phyloP scores from a whole-genome alignment of 2,329 filamentous ascomycete species.

The Cladosporium cucumerinum region DNA sequence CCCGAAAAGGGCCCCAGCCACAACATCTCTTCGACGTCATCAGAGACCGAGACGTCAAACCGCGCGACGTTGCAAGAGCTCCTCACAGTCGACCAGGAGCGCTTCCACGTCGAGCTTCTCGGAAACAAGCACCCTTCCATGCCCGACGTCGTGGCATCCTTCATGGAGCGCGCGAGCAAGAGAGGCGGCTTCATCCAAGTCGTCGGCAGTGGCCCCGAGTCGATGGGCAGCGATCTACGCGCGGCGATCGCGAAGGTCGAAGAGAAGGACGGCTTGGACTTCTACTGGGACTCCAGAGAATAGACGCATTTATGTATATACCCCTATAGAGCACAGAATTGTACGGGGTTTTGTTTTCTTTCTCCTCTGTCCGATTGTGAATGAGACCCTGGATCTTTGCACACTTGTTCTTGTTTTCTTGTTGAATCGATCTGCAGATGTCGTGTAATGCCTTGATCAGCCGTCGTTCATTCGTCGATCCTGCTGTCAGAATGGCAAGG shows the following conservation, averaged over 20 bases:
- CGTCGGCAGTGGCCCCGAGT: conserved; percentile 30
- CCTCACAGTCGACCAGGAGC: conserved; percentile 18
- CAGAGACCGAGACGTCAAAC: not conserved
- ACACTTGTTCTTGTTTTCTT: not conserved
- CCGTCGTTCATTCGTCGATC: not conserved
- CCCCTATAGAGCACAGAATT: not conserved
- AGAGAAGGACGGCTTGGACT: conserved; percentile 10
- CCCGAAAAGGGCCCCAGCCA: conserved; percentile 10
- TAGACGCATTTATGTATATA: conserved; percentile 7
- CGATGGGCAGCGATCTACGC: conserved; percentile 29
- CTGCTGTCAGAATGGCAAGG: no score
- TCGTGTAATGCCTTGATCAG: no score
- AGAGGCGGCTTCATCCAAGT: conserved; percentile 20
- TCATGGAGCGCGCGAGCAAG: conserved; percentile 23
- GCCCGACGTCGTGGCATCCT: conserved; percentile 25
- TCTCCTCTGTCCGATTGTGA: no score
- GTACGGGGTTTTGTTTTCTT: no score
- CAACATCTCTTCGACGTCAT: not conserved
- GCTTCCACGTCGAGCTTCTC: conserved; percentile 26
- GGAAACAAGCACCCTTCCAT: conserved; percentile 26
- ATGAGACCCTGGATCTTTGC: conserved; percentile 1
- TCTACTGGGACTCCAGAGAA: conserved; percentile 17
- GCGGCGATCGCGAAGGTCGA: conserved; percentile 21
- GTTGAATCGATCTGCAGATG: no score
- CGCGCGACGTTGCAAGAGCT: conserved; percentile 17